These are phyloP conservation scores for Vigna nakashimae DNA, from an alignment of 306 rosid species.

Conservation along the genomic window DNA sequence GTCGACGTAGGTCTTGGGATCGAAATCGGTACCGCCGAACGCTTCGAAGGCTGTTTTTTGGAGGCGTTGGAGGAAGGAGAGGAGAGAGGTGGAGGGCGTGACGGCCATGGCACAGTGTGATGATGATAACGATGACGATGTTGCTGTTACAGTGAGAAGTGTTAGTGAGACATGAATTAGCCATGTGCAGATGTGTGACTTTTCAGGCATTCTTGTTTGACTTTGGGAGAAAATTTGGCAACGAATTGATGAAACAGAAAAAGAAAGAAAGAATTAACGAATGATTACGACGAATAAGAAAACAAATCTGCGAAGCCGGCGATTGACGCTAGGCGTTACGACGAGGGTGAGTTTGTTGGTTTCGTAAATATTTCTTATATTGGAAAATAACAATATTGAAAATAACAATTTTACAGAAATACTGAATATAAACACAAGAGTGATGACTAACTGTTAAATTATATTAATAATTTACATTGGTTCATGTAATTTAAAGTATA, in stretches of 20 bases:
- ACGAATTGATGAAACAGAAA: not conserved
- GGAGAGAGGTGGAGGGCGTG: conserved; percentile 58
- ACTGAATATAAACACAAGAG: too few species aligned
- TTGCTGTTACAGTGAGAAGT: not conserved
- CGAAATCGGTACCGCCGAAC: conserved; percentile 55
- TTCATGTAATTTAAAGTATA: too few species aligned
- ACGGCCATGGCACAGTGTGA: conserved; percentile 8
- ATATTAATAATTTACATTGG: too few species aligned
- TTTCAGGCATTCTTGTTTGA: not conserved
- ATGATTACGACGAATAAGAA: not conserved
- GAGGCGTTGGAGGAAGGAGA: conserved; percentile 65
- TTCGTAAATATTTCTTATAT: too few species aligned
- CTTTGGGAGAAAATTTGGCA: too few species aligned
- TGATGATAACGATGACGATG: conserved; percentile 41
- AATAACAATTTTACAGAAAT: too few species aligned
- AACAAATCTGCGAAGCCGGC: not conserved
- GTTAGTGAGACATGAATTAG: conserved; percentile 10
- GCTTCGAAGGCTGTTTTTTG: conserved; percentile 63
- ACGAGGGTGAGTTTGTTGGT: too few species aligned
- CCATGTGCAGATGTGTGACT: not conserved
- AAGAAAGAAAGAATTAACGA: not conserved
- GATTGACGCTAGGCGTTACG: not conserved
- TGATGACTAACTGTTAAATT: too few species aligned
- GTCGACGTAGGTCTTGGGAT: conserved; percentile 81
- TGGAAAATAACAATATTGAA: too few species aligned